These are phyloP conservation scores for Chlorociboria aeruginascens DNA, from an alignment of 495 filamentous ascomycete species.

Conservation along the genomic window DNA sequence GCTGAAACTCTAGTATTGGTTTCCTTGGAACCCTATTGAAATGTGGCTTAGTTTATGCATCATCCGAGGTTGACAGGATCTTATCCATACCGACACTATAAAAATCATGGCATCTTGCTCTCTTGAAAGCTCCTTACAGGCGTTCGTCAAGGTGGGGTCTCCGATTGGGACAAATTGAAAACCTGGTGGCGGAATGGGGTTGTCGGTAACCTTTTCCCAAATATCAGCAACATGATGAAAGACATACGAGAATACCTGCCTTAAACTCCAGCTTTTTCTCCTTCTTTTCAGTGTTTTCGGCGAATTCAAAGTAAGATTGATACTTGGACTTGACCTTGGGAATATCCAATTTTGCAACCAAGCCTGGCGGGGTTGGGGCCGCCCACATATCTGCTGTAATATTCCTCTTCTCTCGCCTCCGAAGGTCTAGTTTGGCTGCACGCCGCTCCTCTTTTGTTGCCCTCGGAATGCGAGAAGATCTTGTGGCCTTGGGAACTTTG, in stretches of 20 bases:
- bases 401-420: conserved; percentile 8
- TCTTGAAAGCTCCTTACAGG: conserved; percentile 71
- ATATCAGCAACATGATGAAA: conserved; percentile 1
- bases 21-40: conserved; percentile 11
- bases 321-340: conserved; percentile 31
- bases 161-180: conserved; percentile 80
- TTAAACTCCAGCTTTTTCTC: conserved; percentile 35
- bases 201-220: conserved; percentile 28
- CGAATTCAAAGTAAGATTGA: conserved; percentile 40
- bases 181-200: conserved; percentile 48
- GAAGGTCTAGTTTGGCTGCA: conserved; percentile 5
- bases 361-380: conserved; percentile 12
- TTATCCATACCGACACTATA: conserved; percentile 59
- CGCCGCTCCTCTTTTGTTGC: conserved; percentile 10
- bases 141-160: conserved; percentile 57
- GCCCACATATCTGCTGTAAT: conserved; percentile 14
- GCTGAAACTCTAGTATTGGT: conserved; percentile 31
- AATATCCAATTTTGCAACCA: conserved; percentile 15
- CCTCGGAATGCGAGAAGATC: background rate
- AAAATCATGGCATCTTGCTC: conserved; percentile 54
- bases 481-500: background rate
- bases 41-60: no score
- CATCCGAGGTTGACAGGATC: background rate
- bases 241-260: background rate
- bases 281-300: conserved; percentile 44